Evolutionary conservation across 1,284 basidiomycete species (phyloP).

Genomic region (Pisolithus thermaeus): DNA sequence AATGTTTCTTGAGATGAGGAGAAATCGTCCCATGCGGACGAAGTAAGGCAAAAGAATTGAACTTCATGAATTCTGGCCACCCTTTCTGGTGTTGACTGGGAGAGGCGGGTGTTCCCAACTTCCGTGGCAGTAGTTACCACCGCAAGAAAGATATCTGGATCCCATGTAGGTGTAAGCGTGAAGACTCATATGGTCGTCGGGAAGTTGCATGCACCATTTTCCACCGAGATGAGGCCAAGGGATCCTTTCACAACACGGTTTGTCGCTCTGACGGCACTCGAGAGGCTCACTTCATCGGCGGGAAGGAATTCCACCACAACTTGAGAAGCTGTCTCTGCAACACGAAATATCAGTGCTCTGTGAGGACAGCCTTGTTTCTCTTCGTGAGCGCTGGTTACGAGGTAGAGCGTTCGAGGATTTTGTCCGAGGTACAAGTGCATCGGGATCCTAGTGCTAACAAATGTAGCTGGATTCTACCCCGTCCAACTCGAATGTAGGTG

Average conservation of each 20-base stretch:
- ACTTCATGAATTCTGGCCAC: conserved; percentile 76
- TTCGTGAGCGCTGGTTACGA: conserved; percentile 65
- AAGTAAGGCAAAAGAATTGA: conserved; percentile 68
- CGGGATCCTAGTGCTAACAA: neutral
- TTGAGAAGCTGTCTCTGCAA: conserved; percentile 51
- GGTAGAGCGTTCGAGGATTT: conserved; percentile 60
- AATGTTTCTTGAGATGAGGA: conserved; percentile 44
- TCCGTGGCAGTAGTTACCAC: conserved; percentile 72
- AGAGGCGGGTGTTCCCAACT: conserved; percentile 71
- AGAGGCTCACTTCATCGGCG: conserved; percentile 65
- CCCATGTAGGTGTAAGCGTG: conserved; percentile 8
- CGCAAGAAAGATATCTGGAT: conserved; percentile 72
- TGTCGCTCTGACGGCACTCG: conserved; percentile 55
- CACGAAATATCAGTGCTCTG: conserved; percentile 65
- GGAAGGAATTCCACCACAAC: conserved; percentile 81
- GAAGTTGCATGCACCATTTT: conserved; percentile 47
- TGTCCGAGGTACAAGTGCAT: conserved; percentile 72
- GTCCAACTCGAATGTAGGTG: no score
- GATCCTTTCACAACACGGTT: conserved; percentile 73
- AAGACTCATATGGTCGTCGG: neutral
- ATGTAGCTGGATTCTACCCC: no score
- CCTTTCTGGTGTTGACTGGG: conserved; percentile 49
- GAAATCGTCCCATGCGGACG: conserved; percentile 66
- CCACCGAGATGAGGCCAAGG: conserved; percentile 69
- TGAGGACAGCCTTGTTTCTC: conserved; percentile 53